A percentile compares a stretch with the other conserved stretches of the same genome.
These are phyloP conservation scores for Metroxylon sagu DNA, from an alignment of 176 grass and related monocot species.

Conservation along the genomic window DNA sequence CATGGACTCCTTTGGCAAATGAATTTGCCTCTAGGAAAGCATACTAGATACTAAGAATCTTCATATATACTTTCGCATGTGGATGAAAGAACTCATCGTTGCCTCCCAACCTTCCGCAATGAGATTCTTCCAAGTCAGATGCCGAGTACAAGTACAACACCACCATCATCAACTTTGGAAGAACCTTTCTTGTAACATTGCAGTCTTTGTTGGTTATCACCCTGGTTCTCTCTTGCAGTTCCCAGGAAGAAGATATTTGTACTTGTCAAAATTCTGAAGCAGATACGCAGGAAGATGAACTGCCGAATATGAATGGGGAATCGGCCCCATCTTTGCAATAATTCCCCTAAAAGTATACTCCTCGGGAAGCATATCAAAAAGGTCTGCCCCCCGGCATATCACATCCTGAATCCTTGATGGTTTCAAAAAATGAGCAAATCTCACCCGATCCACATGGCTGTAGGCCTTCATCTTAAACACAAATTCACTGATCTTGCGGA, in stretches of 20 bases:
- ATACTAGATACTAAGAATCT: too few relatives aligned
- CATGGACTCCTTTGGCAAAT: too few relatives aligned
- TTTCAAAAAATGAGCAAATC: neutral
- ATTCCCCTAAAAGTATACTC: neutral
- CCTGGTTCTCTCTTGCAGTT: conserved; percentile 5
- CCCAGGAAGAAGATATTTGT: conserved; percentile 3
- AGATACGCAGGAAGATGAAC: neutral
- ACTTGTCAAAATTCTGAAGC: conserved; percentile 2
- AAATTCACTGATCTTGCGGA: neutral
- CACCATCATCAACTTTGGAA: too few relatives aligned
- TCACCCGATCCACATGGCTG: neutral
- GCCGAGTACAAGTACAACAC: too few relatives aligned
- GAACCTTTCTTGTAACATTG: too few relatives aligned
- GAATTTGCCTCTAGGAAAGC: too few relatives aligned
- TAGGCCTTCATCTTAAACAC: neutral
- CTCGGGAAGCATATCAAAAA: conserved; percentile 6
- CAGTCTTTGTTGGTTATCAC: neutral
- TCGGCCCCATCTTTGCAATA: neutral
- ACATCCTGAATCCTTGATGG: conserved; percentile 2
- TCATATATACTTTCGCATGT: too few relatives aligned
- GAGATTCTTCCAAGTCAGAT: too few relatives aligned
- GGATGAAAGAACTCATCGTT: too few relatives aligned
- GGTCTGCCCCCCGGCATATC: conserved; percentile 1
- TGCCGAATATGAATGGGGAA: neutral
- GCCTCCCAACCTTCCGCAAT: too few relatives aligned